Base-by-base conservation (phyloP, 2,329 filamentous ascomycete species). In the Alternaria sp. region DNA sequence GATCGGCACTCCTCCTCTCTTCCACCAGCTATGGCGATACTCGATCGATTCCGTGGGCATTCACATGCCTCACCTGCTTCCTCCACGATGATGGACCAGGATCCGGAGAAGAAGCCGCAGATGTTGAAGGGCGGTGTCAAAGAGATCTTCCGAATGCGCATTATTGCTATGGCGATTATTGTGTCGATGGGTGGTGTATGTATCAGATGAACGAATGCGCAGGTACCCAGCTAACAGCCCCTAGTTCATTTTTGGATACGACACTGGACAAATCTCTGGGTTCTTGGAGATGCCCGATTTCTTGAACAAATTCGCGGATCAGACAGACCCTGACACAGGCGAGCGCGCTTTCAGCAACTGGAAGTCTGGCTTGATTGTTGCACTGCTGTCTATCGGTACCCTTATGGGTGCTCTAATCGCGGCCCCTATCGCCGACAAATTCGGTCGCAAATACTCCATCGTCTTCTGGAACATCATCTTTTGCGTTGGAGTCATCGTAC, bases 361-460 rank as follows among this genome's bases (percentile, higher is more conserved):
- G 43, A 72, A 76, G 36, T 74, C 72, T 32, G 77, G 77, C 23
- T 70, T 76, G 19, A 80, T 80, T 43, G 77, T 80, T 26, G 77
- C 71, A 12, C 59, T 79, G 50, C 83, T 93, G 15, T 93, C 90
- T 0, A 89, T 90, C 21, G 91, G 91, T 28, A 93, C 91, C 7
- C 91, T 93, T 76, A 88, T 93, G 63, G 91, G 91, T 26, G 87
- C 90, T 6, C 82, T 93, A 3, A 78, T 81, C 26, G 81, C 81
- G 28, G 83, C 88, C 10, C 87, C 86, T 25, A 80, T 91, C 43
- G 86, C 88, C 40, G 89, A 91, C 64, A 80, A 79, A 4, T 82
- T 91, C 50, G 89, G 89, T 23, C 87, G 89, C 13, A 85, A 86
- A 30, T 79, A 86, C 40, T 87, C 87, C 17, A 91, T 91, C 68